phyloP scores from a whole-genome alignment of 2,329 filamentous ascomycete genomes.

The Beauveria varroae region DNA sequence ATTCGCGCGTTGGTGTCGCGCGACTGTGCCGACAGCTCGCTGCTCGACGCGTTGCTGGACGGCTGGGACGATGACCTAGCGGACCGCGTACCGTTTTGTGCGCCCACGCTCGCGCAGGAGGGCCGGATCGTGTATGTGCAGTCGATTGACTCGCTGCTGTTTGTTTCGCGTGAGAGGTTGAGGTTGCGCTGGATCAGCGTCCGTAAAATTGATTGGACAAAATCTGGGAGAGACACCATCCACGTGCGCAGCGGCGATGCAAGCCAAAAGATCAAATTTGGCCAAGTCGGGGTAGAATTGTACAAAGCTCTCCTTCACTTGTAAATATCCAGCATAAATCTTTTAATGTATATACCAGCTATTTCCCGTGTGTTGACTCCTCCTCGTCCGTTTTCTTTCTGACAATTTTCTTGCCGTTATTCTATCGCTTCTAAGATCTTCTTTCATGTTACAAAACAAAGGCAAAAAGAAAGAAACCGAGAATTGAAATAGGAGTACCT shows the following conservation, averaged over 20 bases:
- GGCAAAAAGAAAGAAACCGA: too few species aligned
- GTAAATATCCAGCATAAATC: neutral
- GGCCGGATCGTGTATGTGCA: neutral
- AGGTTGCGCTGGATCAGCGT: neutral
- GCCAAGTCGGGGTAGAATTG: neutral
- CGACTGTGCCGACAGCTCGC: neutral
- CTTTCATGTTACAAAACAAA: too few species aligned
- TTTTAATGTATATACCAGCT: neutral
- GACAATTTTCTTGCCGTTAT: too few species aligned
- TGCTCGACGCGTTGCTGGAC: neutral
- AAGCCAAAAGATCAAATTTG: neutral
- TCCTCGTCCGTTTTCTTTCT: too few species aligned
- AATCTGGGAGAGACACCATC: neutral
- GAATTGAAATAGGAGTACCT: too few species aligned
- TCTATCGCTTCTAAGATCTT: too few species aligned
- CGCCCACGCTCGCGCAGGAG: neutral
- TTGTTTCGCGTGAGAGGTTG: neutral
- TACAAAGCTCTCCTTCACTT: neutral
- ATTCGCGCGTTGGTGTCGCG: neutral
- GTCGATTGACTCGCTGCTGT: neutral
- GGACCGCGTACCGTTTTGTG: neutral
- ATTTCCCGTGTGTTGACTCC: neutral
- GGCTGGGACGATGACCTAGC: neutral
- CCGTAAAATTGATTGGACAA: neutral
- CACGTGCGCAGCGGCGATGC: neutral